Conservation (phyloP, 768 basidiomycete genomes). For the Tylopilus felleus region DNA sequence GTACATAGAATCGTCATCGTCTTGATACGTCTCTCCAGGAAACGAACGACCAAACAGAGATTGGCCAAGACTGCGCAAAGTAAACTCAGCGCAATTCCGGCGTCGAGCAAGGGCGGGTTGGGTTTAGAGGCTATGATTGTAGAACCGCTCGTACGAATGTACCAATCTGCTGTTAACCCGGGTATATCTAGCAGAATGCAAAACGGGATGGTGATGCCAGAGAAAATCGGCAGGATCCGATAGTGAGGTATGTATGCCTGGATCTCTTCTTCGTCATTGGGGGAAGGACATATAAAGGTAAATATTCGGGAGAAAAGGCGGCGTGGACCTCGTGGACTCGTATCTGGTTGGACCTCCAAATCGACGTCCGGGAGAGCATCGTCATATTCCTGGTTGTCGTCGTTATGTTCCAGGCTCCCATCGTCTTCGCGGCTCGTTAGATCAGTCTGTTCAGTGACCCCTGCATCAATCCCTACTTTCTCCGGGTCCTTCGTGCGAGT, state of each 20-base stretch:
- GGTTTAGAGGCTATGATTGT: constrained; percentile 43
- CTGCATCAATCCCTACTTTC: neutral
- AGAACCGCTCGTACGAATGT: constrained; percentile 46
- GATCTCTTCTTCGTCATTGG: constrained; percentile 23
- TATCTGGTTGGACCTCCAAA: neutral
- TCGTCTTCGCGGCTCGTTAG: neutral
- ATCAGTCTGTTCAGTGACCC: neutral
- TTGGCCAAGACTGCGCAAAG: constrained; percentile 67
- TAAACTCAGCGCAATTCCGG: constrained; percentile 66
- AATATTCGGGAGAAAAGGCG: constrained; percentile 5
- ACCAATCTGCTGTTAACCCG: constrained; percentile 74
- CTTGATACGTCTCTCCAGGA: constrained; percentile 65
- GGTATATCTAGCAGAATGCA: constrained; percentile 82
- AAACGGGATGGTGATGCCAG: constrained; percentile 69
- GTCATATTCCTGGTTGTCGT: constrained; percentile 10
- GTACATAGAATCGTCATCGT: constrained; percentile 62
- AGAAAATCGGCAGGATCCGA: constrained; percentile 60
- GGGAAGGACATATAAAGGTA: constrained; percentile 16
- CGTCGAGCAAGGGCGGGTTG: constrained; percentile 57
- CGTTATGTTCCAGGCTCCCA: constrained; percentile 7
- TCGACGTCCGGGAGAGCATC: neutral
- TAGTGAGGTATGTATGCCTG: constrained; percentile 51
- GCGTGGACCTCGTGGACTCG: neutral
- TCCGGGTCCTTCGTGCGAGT: neutral
- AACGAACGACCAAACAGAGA: constrained; percentile 60